Conservation (phyloP, 768 basidiomycete genomes). For the Rhodotorula graminis region DNA sequence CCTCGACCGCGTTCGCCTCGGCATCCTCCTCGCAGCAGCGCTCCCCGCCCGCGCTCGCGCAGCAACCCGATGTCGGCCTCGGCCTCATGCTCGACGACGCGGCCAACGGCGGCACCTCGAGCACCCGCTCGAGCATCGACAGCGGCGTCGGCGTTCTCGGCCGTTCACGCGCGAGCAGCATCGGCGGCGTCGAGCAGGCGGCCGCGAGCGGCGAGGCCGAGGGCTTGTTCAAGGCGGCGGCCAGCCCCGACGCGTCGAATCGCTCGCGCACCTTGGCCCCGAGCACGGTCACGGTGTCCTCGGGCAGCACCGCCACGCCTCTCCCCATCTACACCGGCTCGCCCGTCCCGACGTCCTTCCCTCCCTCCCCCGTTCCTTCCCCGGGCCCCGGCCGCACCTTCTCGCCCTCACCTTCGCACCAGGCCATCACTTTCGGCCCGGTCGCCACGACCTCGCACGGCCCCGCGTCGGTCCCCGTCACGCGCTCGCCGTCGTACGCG, state of each 20-base stretch:
- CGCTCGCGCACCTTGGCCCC: not conserved
- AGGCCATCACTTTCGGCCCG: constrained; percentile 9
- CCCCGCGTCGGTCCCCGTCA: constrained; percentile 9
- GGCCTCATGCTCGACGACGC: constrained; percentile 32
- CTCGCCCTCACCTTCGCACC: constrained; percentile 1
- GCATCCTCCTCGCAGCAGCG: not conserved
- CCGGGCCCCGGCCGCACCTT: not conserved
- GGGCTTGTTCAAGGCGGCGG: constrained; percentile 15
- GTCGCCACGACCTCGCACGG: not conserved
- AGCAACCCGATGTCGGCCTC: constrained; percentile 16
- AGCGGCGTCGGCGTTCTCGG: not conserved
- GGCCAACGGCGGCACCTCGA: not conserved
- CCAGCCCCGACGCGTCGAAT: not conserved
- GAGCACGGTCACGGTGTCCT: constrained; percentile 8
- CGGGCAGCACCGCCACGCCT: constrained; percentile 14
- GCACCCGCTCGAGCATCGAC: constrained; percentile 13
- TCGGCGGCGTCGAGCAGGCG: not conserved
- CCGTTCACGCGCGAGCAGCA: not conserved
- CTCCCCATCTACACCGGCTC: constrained; percentile 30
- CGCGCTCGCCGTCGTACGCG: constrained; percentile 24
- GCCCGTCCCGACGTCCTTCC: constrained; percentile 14
- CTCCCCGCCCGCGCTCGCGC: not conserved
- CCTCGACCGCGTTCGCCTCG: not conserved
- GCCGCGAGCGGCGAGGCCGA: constrained; percentile 6
- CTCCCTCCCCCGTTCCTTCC: constrained; percentile 10